These are phyloP conservation scores for Fraxinus pennsylvanica DNA, from an alignment of 257 asterid genomes.

Conservation along the genomic window DNA sequence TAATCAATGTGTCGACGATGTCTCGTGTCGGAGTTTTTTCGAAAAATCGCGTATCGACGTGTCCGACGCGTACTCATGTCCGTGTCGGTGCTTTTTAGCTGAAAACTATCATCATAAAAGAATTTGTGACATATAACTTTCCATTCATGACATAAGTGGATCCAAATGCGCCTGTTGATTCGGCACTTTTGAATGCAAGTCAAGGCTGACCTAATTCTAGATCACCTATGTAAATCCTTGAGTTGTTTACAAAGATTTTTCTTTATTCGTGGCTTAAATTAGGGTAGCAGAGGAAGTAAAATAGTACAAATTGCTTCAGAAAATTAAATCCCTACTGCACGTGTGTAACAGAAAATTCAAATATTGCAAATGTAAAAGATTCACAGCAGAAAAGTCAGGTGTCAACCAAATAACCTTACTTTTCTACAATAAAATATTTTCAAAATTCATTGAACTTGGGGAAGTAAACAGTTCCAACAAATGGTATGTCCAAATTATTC, in stretches of 20 bases:
- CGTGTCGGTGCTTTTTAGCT: too few relatives aligned
- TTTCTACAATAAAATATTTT: neutral
- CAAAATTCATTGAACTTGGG: neutral
- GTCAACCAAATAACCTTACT: neutral
- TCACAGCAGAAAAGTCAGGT: neutral
- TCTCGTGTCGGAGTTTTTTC: too few relatives aligned
- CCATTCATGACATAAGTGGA: neutral
- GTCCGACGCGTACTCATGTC: too few relatives aligned
- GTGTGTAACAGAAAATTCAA: neutral
- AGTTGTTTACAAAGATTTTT: neutral
- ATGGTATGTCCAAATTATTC: neutral
- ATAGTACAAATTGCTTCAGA: neutral
- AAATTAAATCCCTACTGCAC: neutral
- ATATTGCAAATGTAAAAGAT: neutral
- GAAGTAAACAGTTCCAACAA: neutral
- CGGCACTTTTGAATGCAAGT: neutral
- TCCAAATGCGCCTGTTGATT: neutral
- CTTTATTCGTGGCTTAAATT: neutral
- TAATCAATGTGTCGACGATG: too few relatives aligned
- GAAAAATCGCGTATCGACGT: too few relatives aligned
- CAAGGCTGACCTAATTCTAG: neutral
- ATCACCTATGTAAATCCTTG: neutral
- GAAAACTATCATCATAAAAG: neutral
- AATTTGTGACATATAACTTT: neutral
- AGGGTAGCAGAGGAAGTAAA: neutral